phyloP scores from a whole-genome alignment of 169 alveolate species.

The Babesia microti region DNA sequence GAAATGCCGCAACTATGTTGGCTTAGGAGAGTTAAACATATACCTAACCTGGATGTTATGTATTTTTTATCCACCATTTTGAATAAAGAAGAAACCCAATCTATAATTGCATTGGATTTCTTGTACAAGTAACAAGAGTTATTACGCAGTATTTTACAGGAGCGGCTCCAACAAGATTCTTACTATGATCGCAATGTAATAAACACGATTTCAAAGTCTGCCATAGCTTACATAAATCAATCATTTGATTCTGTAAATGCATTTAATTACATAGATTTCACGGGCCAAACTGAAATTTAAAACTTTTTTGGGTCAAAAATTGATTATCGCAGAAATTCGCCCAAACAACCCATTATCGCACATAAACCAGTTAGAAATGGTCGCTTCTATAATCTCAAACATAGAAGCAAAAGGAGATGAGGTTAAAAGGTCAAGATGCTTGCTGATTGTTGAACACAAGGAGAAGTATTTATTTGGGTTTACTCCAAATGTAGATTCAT shows the following conservation, averaged over 20 bases:
- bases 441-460: constrained; percentile 13
- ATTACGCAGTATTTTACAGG: constrained; percentile 12
- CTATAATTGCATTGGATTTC: constrained; percentile 28
- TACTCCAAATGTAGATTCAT: constrained; percentile 15
- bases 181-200: constrained; percentile 27
- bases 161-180: constrained; percentile 36
- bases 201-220: constrained; percentile 7
- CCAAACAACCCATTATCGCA: constrained; percentile 27
- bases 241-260: neutral
- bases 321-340: constrained; percentile 24
- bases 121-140: constrained; percentile 9
- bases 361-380: constrained; percentile 8
- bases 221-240: constrained; percentile 4
- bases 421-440: constrained; percentile 6
- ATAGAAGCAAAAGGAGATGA: constrained; percentile 9
- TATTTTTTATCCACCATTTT: constrained; percentile 21
- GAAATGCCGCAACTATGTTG: constrained; percentile 28
- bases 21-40: constrained; percentile 22
- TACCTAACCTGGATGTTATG: constrained; percentile 33
- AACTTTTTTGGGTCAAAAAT: constrained; percentile 7
- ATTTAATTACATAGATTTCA: constrained; percentile 1
- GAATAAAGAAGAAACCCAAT: constrained; percentile 14
- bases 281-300: constrained; percentile 10
- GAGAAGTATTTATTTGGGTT: constrained; percentile 19
- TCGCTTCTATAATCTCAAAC: constrained; percentile 13